phyloP scores from a whole-genome alignment of 306 rosid species.

The Ormosia emarginata region DNA sequence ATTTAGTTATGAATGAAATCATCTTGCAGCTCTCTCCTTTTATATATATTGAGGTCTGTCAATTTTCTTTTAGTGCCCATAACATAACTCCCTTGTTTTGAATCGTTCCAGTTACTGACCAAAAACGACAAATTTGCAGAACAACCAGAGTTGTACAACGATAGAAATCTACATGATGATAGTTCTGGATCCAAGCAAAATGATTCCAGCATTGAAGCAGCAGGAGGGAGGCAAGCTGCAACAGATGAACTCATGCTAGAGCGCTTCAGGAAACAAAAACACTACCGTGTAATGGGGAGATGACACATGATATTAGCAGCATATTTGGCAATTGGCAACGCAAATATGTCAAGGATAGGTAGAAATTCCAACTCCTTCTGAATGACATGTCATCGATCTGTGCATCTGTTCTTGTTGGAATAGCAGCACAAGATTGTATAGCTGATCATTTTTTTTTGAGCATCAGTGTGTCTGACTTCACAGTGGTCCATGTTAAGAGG shows the following conservation, averaged over 20 bases:
- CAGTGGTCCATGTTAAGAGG: neutral
- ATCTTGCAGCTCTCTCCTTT: neutral
- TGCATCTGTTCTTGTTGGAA: neutral
- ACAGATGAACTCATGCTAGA: conserved; percentile 91
- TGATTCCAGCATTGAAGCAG: conserved; percentile 50
- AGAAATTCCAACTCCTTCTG: too few species aligned
- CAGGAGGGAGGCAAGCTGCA: conserved; percentile 92
- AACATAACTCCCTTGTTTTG: too few species aligned
- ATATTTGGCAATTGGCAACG: neutral
- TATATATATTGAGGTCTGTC: too few species aligned
- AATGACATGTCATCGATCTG: neutral
- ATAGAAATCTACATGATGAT: conserved; percentile 60
- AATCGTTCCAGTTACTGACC: conserved; percentile 17
- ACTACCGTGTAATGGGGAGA: conserved; percentile 88
- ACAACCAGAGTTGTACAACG: conserved; percentile 95
- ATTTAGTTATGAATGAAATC: neutral
- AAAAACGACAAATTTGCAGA: conserved; percentile 47
- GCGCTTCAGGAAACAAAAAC: conserved; percentile 94
- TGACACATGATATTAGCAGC: conserved; percentile 25
- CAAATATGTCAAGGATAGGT: neutral
- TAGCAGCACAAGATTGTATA: neutral
- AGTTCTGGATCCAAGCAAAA: conserved; percentile 55
- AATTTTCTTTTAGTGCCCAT: too few species aligned
- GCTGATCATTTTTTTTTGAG: neutral
- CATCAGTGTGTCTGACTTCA: neutral